Conservation (phyloP, 768 basidiomycete species). For the Termitomyces sp. region DNA sequence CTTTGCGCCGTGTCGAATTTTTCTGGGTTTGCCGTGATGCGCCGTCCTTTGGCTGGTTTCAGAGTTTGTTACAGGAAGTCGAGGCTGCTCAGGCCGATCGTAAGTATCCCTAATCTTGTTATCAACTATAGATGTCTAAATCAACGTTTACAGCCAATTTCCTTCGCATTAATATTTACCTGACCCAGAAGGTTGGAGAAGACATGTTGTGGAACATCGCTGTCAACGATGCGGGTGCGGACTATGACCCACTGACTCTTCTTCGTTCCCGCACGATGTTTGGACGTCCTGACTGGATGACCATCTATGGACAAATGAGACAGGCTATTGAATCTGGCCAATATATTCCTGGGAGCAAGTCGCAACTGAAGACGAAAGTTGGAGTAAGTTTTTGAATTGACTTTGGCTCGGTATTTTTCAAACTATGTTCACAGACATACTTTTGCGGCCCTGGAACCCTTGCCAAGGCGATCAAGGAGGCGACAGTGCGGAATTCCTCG, state of each 20-base stretch:
- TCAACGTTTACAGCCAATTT: constrained; percentile 68
- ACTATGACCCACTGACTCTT: constrained; percentile 87
- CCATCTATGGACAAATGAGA: constrained; percentile 72
- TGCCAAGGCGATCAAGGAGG: constrained; percentile 74
- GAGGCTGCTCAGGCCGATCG: constrained; percentile 88
- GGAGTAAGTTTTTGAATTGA: constrained; percentile 49
- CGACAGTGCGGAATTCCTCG: constrained; percentile 53
- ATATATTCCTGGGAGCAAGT: constrained; percentile 76
- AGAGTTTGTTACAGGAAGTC: constrained; percentile 81
- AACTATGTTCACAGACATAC: constrained; percentile 56
- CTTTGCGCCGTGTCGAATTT: constrained; percentile 87
- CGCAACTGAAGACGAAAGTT: constrained; percentile 80
- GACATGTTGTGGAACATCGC: constrained; percentile 93
- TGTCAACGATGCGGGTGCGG: constrained; percentile 80
- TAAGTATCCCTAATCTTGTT: constrained; percentile 36
- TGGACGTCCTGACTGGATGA: constrained; percentile 88
- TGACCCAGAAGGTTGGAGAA: constrained; percentile 82
- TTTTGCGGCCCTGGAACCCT: constrained; percentile 83
- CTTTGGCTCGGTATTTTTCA: constrained; percentile 9
- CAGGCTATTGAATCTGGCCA: constrained; percentile 78
- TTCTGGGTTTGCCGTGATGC: constrained; percentile 93
- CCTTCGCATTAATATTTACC: constrained; percentile 87
- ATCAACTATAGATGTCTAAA: not conserved
- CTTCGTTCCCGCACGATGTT: constrained; percentile 88
- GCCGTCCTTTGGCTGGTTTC: constrained; percentile 99